phyloP scores from a whole-genome alignment of 1,139 yeast species.

The Kodamaea sp. region DNA sequence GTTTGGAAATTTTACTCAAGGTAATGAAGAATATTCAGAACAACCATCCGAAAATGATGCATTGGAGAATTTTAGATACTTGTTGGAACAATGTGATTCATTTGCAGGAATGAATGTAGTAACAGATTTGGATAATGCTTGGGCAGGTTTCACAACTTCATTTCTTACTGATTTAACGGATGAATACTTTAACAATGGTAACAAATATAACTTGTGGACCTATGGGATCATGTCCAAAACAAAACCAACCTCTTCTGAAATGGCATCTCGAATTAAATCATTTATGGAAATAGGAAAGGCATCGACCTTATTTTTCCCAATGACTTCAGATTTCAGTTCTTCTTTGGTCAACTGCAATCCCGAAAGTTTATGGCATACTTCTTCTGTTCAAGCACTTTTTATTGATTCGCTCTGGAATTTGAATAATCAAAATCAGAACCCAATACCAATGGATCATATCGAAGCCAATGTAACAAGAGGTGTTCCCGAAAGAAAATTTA shows the following conservation, averaged over 20 bases:
- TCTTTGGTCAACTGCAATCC: constrained; percentile 14
- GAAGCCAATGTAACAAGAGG: constrained; percentile 32
- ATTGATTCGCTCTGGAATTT: constrained; percentile 41
- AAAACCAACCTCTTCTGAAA: constrained; percentile 4
- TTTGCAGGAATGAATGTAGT: constrained; percentile 67
- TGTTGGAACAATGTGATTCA: constrained; percentile 74
- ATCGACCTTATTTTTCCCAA: constrained; percentile 52
- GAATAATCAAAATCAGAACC: constrained; percentile 22
- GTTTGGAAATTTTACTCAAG: constrained; percentile 27
- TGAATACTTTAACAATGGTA: constrained; percentile 64
- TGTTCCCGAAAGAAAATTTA: constrained; percentile 28
- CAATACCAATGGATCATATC: constrained; percentile 29
- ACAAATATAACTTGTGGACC: constrained; percentile 43
- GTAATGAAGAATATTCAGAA: constrained; percentile 28
- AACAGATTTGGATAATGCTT: constrained; percentile 68
- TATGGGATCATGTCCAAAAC: constrained; percentile 18
- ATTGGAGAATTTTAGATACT: constrained; percentile 56
- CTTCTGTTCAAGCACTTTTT: constrained; percentile 27
- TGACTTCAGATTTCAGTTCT: constrained; percentile 15
- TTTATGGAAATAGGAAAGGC: constrained; percentile 41
- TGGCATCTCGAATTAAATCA: constrained; percentile 44
- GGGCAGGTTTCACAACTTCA: constrained; percentile 75
- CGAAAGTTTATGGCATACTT: constrained; percentile 41
- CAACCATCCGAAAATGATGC: constrained; percentile 40
- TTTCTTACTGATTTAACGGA: constrained; percentile 57